These are phyloP conservation scores for Stagonosporopsis tanaceti DNA, from an alignment of 2,329 filamentous ascomycete genomes.

Conservation along the genomic window DNA sequence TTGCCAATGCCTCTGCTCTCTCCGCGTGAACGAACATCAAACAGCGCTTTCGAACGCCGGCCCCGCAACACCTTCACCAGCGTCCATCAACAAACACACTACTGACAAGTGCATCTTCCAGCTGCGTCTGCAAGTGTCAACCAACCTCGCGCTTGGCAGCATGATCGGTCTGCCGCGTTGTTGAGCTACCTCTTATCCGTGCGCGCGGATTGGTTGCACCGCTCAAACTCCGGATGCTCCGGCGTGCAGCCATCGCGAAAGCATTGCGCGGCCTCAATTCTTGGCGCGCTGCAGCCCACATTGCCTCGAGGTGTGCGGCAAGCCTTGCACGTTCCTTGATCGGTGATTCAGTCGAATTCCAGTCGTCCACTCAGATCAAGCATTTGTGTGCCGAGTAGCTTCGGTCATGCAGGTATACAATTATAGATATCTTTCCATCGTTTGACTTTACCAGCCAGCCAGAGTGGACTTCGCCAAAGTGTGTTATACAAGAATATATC, in stretches of 20 bases:
- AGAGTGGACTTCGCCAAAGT: no score
- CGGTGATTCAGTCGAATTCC: neutral
- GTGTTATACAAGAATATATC: no score
- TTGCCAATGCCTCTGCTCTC: neutral
- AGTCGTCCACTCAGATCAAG: neutral
- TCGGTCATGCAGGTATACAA: no score
- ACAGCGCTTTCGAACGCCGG: neutral
- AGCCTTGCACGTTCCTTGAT: neutral
- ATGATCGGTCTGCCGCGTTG: neutral
- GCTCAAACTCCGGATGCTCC: neutral
- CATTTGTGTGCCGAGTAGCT: no score
- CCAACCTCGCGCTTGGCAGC: constrained; percentile 6
- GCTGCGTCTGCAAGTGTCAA: neutral
- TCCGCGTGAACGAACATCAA: neutral
- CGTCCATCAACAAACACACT: neutral
- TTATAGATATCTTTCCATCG: no score
- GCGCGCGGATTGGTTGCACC: constrained; percentile 6
- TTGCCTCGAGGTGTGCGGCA: neutral
- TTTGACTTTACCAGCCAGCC: no score
- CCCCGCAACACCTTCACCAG: neutral
- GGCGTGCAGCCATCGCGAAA: constrained; percentile 5
- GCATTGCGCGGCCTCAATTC: constrained; percentile 10
- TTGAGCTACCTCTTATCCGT: constrained; percentile 7
- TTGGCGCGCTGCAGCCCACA: constrained; percentile 1
- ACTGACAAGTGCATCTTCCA: neutral